Evolutionary conservation across 2,329 filamentous ascomycete genomes (phyloP), one percentile per base, ranked within the genome.

Genomic region (Colletotrichum noveboracense): DNA sequence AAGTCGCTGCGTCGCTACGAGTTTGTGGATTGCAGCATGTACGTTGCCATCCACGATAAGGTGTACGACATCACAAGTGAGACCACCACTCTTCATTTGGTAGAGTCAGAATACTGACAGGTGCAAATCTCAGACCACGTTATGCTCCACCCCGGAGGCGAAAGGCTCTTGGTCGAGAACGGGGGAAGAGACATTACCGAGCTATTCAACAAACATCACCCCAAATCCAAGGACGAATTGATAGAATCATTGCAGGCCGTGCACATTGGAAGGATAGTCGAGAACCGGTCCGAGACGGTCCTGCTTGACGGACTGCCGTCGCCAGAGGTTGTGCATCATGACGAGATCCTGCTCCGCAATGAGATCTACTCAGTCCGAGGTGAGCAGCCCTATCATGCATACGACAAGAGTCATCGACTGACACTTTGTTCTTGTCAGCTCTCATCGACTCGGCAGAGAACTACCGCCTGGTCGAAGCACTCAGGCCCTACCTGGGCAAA

Each of bases 61-160:
- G 74, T 78, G 4, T 78, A 78, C 65, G 68, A 78, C 32, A 70
- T 78, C 9, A 77, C 74, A 12, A 60, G 77, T 77, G 13, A 58
- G 66, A 60, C 64, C 3, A 4, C 2, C 13, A 18, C n/a, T 12
- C 1, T 30, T 24, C 4, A 2, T 8, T 13, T 7, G 9, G 2
- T 3, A 8, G 55, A 12, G 3, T 3, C 9, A 26, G 5, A 7
- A 2, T 12, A 52, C n/a, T 52, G 43, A 52, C 10, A 52, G 1
- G 1, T 52, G 0, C 10, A 0, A 21, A 52, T 0, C n/a, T 9
- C 61, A 78, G 77, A 73, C 14, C 77, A 76, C 16, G 48, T 52
- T 21, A 66, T 77, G 8, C 62, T 71, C 18, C 77, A 78, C 18
- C 77, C 77, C 1, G 77, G 75, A 1, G 77, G 77, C 8, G 34